Base-by-base conservation (phyloP, 108 stramenopile genomes). In the Schizochytrium sp. region DNA sequence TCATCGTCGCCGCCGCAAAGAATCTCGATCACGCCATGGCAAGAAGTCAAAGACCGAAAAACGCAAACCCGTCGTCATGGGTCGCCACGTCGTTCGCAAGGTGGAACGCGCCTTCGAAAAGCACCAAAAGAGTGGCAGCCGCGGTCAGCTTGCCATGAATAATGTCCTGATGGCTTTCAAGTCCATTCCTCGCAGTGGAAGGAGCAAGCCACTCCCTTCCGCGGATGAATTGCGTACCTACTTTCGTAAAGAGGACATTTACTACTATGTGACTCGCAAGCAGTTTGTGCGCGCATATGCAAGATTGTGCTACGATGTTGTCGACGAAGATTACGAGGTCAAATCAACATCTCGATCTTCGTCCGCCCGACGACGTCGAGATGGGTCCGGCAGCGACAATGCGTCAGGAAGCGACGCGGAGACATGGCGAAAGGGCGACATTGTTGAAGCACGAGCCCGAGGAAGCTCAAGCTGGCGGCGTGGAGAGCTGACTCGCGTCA, bases 391-490 rank as follows among this genome's bases (percentile, higher is more conserved):
- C 55, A 57, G 55, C 55, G 55, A 8, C 55, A 16, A 16, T 16
- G 8, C 55, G 55, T 14, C 14, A 16, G 6, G 19, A 8, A 45
- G 48, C n/a, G 45, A 47, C 12, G 76, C 18, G 16, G 16, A 53
- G n/a, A 23, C 18, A 12, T 83, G 45, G 48, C n/a, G 45, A 12
- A 53, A 25, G 51, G 89, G 76, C 19, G 55, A 34, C 72, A 83
- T 44, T 34, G 89, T 89, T 5, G 89, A 89, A 34, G 89, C 89
- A 6, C 72, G 89, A 1, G 58, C 34, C 5, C 57, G 83, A 10
- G 89, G 89, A 5, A 87, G 48, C 57, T 16, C 12, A 0, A 55
- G 28, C 87, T 91, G 87, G 89, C 60, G 34, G 44, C 72, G 57
- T 19, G 89, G 57, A 0, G 76, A 89, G 43, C 58, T 89, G 5